Conservation (phyloP, 1,139 yeast species). For the Zygotorulaspora mrakii region DNA sequence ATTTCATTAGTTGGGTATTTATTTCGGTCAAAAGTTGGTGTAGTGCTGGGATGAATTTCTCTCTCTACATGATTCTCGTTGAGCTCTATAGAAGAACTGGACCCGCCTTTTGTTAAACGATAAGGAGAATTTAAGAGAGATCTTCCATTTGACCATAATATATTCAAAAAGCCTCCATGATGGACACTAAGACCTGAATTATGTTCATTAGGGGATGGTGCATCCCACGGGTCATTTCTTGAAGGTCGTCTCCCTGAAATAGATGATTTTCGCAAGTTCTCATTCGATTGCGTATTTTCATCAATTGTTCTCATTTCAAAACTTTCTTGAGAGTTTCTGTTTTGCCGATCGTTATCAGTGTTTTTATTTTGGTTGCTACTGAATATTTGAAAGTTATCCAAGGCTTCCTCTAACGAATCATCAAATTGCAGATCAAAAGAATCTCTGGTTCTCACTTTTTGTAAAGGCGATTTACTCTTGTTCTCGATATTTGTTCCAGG, state of each 20-base stretch:
- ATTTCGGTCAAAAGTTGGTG: conserved; percentile 36
- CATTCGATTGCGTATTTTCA: conserved; percentile 25
- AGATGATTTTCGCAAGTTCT: conserved; percentile 28
- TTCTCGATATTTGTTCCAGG: conserved; percentile 14
- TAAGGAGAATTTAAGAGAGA: conserved; percentile 7
- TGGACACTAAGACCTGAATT: not conserved
- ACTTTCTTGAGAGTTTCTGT: conserved; percentile 21
- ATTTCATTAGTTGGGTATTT: conserved; percentile 73
- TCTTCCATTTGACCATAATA: conserved; percentile 4
- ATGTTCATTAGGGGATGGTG: conserved; percentile 2
- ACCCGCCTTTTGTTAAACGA: conserved; percentile 11
- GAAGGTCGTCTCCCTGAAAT: conserved; percentile 26
- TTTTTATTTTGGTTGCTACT: conserved; percentile 13
- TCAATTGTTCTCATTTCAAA: conserved; percentile 31
- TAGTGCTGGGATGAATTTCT: conserved; percentile 42
- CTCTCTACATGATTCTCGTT: conserved; percentile 39
- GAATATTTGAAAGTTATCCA: conserved; percentile 37
- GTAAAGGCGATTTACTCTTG: conserved; percentile 15
- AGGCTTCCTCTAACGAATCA: conserved; percentile 40
- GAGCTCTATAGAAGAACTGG: conserved; percentile 29
- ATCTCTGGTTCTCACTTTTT: conserved; percentile 33
- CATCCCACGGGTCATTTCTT: conserved; percentile 22
- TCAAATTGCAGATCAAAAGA: conserved; percentile 40
- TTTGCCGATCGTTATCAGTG: conserved; percentile 11
- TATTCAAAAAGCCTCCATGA: not conserved